Evolutionary conservation across 257 asterid genomes (phyloP), one percentile per base, ranked within the genome.

Genomic region (Nicotiana otophora): DNA sequence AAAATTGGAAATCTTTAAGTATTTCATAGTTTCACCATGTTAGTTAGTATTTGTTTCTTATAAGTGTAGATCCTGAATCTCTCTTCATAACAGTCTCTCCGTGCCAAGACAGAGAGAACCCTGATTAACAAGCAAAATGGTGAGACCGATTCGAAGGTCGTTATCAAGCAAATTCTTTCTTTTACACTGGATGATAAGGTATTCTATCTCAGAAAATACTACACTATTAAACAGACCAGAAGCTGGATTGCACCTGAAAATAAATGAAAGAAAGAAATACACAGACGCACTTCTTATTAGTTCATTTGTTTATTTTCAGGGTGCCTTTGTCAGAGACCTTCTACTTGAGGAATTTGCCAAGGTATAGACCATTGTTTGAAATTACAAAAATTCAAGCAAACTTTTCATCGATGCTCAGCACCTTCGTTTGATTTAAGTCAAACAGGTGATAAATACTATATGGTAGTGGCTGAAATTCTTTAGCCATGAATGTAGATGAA

Each of bases 141-240:
- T 51, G 91, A 87, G 46, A 80, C 82, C 10, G 92, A 88, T 76
- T 81, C 97, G 78, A 90, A 86, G 91, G 80, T 87, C 79, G 84
- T 83, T 78, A 80, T 89, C 84, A 94, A 90, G 88, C 95, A 96
- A 88, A 85, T 94, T 78, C 83, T 93, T 80, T 88, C 92, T 74
- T 93, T 93, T 81, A 86, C 97, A 46, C 86, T 96, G 86, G 86
- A 91, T 87, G 95, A 91, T 81, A 90, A 92, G 99, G 99, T 96
- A 90, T 66, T 62, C 62, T 82, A 34, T 14, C 70, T 77, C 81
- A 31, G 74, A 77, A 23, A 17, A 23, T 16, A 68, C 28, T 53
- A 14, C 46, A 23, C 10, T 23, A 34, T 9, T 4, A 51, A 16
- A 51, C 80, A 75, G 28, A 28, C 64, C 28, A 75, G 80, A 30